phyloP scores from a whole-genome alignment of 768 basidiomycete genomes.

The Boletus patriciae region DNA sequence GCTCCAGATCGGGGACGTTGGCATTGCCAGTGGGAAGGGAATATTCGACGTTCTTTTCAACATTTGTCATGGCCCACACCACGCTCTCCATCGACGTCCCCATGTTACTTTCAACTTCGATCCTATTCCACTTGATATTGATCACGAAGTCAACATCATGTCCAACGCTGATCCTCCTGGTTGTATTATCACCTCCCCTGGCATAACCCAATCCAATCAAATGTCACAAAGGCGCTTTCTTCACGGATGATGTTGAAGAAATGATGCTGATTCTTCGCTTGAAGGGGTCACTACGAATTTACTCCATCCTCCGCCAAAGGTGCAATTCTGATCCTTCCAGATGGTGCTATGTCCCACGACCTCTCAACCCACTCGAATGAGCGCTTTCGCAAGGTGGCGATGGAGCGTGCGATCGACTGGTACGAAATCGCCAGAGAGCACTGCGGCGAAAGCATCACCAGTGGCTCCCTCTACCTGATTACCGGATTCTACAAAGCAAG shows the following conservation, averaged over 20 bases:
- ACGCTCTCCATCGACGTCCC: neutral
- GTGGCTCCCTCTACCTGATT: too few relatives aligned
- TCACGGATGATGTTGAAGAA: too few relatives aligned
- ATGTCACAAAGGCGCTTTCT: too few relatives aligned
- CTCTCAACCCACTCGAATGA: conserved; percentile 6
- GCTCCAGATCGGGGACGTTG: conserved; percentile 37
- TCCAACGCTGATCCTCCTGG: too few relatives aligned
- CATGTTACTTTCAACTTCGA: neutral
- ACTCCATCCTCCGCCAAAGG: conserved; percentile 13
- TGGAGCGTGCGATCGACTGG: too few relatives aligned
- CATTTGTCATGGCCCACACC: conserved; percentile 9
- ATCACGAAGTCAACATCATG: too few relatives aligned
- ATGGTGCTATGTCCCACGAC: conserved; percentile 23
- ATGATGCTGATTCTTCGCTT: too few relatives aligned
- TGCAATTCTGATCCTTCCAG: conserved; percentile 31
- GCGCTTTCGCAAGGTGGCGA: conserved; percentile 1
- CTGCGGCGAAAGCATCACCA: too few relatives aligned
- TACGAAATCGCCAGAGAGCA: too few relatives aligned
- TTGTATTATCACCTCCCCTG: too few relatives aligned
- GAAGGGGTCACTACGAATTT: conserved; percentile 5
- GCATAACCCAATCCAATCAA: too few relatives aligned
- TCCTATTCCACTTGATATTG: neutral
- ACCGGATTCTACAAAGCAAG: too few relatives aligned
- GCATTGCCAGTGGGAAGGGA: conserved; percentile 27
- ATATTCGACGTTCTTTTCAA: conserved; percentile 35